Base-by-base conservation (phyloP, 352 stramenopile species). In the Globisporangium perplexum region DNA sequence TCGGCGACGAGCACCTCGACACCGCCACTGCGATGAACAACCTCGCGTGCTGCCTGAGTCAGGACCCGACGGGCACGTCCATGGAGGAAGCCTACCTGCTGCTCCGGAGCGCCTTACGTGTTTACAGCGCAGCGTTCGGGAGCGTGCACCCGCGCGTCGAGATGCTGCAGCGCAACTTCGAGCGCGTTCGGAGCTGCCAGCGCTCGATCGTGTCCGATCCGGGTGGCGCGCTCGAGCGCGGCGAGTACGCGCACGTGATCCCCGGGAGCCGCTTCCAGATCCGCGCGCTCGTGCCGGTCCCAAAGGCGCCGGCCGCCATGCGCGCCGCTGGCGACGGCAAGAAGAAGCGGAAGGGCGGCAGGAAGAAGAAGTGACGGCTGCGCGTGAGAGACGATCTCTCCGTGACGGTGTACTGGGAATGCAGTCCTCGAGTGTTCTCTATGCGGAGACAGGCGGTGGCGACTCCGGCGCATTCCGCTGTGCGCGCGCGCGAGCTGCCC, bases 21-120 rank as follows among this genome's bases (percentile, higher is more conserved):
- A 82, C 77, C 3, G 80, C 80, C 10, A 88, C 79, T 4, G 62
- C 74, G 14, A 82, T 91, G 69, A 89, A 86, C 65, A 91, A 88
- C 45, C 56, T 89, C 22, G 78, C 74, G 8, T 89, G 80, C 47
- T 91, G 80, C 44, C 46, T 85, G 11, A 83, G 73, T 26, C 73
- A 86, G 18, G 62, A 70, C 20, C 46, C 48, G 7, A 54, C 57
- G 4, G 55, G 60, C 5, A 65, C 60, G 10, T 55, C 65, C 4
- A 53, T 88, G 23, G 74, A 85, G 46, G 71, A 70, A 17, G 74
- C 81, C 7, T 87, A 77, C 48, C 45, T 88, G 38, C 51, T 83
- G n/a, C 66, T 88, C 48, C 80, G 81, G 39, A 68, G 69, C 10
- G 66, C 69, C 6, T 66, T 67, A 42, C 60, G 74, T 18, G 63